phyloP scores from a whole-genome alignment of 208 protist species.

The Trypanosoma mega region DNA sequence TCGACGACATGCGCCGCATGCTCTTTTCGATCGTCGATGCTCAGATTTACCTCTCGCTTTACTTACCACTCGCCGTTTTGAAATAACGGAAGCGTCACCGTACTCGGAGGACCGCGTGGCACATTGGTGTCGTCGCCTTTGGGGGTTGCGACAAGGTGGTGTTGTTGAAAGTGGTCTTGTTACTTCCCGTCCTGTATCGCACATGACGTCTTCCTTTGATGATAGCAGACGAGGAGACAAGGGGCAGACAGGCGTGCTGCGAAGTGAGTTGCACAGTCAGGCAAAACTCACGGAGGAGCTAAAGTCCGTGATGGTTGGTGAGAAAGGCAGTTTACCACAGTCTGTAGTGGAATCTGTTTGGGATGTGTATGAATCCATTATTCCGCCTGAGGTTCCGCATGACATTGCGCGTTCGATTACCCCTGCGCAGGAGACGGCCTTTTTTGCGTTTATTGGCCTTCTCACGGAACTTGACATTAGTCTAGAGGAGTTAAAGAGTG shows the following conservation, averaged over 20 bases:
- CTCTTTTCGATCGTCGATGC: slow-evolving; percentile 5
- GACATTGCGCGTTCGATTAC: slow-evolving; percentile 33
- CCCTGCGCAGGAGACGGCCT: slow-evolving; percentile 27
- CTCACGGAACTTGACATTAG: slow-evolving; percentile 63
- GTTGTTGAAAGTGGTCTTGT: neutral
- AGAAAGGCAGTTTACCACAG: slow-evolving; percentile 43
- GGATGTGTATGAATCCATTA: slow-evolving; percentile 63
- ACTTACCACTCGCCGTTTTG: neutral
- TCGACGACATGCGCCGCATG: neutral
- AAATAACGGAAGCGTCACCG: slow-evolving; percentile 7
- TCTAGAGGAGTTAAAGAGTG: slow-evolving; percentile 34
- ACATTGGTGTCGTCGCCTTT: slow-evolving; percentile 69
- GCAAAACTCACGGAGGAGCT: slow-evolving; percentile 25
- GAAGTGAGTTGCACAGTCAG: slow-evolving; percentile 15
- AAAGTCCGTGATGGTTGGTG: slow-evolving; percentile 38
- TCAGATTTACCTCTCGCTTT: slow-evolving; percentile 9
- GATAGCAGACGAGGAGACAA: neutral
- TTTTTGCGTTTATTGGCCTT: slow-evolving; percentile 56
- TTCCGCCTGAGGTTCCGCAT: slow-evolving; percentile 35
- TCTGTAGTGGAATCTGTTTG: slow-evolving; percentile 68
- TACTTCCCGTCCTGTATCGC: neutral
- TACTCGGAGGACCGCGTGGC: slow-evolving; percentile 58
- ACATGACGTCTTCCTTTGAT: neutral
- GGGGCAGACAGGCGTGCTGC: neutral
- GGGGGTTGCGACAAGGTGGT: slow-evolving; percentile 37